Base-by-base conservation (phyloP, 2,329 filamentous ascomycete genomes). In the Hymenotorrendiella dingleyae region DNA sequence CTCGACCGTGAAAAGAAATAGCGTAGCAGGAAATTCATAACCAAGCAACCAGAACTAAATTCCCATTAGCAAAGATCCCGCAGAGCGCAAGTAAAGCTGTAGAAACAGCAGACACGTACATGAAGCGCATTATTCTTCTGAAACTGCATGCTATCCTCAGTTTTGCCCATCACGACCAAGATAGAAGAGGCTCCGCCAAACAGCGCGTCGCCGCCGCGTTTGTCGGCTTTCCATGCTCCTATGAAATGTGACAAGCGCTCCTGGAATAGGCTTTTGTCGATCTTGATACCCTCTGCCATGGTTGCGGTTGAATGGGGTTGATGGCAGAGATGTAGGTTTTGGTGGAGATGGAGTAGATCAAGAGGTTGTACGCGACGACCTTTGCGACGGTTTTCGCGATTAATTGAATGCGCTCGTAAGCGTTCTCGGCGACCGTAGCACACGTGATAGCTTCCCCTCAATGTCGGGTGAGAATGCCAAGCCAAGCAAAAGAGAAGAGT, bases 41-140 rank as follows among this genome's bases (percentile, higher is more conserved):
- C 93, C 93, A 49, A 98, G 78, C 42, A 98, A 76, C 94, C 94
- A 98, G 67, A 97, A 94, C 90, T 96, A 53, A 30, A 12, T 3
- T 17, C 21, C 17, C 38, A 40, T 32, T 26, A 48, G 54, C 36
- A 39, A 14, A 40, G 35, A 19, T 36, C 12, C 11, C 21, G n/a
- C n/a, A n/a, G n/a, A n/a, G n/a, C n/a, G n/a, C n/a, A n/a, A n/a
- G n/a, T n/a, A n/a, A n/a, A n/a, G n/a, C n/a, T n/a, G n/a, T n/a
- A n/a, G n/a, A n/a, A n/a, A n/a, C n/a, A n/a, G n/a, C n/a, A n/a
- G 9, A 53, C 42, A 71, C 84, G 63, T 74, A 94, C 89, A 71
- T 97, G 93, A 67, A 96, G 84, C 17, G 93, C 89, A 65, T 95
- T 95, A 61, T 90, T 94, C 74, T 98, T 98, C 67, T 91, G 82